These are phyloP conservation scores for Capsella bursapastoris DNA, from an alignment of 345 rosid species.

Conservation along the genomic window DNA sequence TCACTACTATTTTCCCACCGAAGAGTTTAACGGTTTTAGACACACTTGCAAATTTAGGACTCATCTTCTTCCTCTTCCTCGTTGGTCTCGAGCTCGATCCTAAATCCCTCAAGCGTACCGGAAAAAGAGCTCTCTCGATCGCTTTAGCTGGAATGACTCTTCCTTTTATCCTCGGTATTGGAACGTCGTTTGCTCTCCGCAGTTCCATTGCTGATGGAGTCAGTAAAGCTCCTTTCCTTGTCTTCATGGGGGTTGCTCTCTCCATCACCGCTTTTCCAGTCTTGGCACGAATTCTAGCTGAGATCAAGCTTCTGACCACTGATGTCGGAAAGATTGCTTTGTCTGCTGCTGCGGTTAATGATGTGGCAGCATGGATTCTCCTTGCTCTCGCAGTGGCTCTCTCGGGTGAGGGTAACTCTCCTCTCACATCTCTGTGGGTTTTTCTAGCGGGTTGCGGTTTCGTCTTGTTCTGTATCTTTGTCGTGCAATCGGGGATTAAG, in stretches of 20 bases:
- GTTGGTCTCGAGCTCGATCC: slow-evolving; percentile 85
- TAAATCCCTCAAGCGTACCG: slow-evolving; percentile 61
- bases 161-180: slow-evolving; percentile 71
- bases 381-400: slow-evolving; percentile 55
- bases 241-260: slow-evolving; percentile 58
- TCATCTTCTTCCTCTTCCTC: slow-evolving; percentile 75
- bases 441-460: slow-evolving; percentile 54
- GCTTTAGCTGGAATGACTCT: slow-evolving; percentile 69
- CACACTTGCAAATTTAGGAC: slow-evolving; percentile 77
- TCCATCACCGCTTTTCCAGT: slow-evolving; percentile 62
- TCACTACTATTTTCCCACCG: slow-evolving; percentile 57
- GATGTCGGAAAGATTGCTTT: slow-evolving; percentile 54
- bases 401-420: slow-evolving; percentile 46
- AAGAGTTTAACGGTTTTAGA: slow-evolving; percentile 73
- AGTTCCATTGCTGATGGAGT: slow-evolving; percentile 58
- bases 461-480: slow-evolving; percentile 44
- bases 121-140: slow-evolving; percentile 61
- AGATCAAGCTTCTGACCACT: slow-evolving; percentile 58
- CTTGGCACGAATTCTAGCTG: slow-evolving; percentile 56
- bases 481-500: slow-evolving; percentile 37
- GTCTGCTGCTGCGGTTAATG: slow-evolving; percentile 61
- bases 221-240: slow-evolving; percentile 48
- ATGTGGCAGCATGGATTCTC: slow-evolving; percentile 57
- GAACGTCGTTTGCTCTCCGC: slow-evolving; percentile 65
- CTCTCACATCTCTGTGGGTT: slow-evolving; percentile 54